phyloP scores from a whole-genome alignment of 164 flowering plant species.

The Chimonanthus praecox region DNA sequence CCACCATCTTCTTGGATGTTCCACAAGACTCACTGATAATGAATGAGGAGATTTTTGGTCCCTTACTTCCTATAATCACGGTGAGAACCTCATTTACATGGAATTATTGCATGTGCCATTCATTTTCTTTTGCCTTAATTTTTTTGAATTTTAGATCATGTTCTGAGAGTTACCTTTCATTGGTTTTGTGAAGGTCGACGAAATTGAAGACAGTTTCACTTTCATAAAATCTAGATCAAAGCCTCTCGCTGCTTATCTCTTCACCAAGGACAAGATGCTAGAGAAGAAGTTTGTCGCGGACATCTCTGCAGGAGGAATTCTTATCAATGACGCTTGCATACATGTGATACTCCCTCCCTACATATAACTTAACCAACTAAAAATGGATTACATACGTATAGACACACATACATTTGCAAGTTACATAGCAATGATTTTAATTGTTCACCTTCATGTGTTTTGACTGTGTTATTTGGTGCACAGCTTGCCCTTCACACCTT shows the following conservation, averaged over 20 bases:
- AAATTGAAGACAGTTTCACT: slow-evolving; percentile 61
- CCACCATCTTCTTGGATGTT: slow-evolving; percentile 79
- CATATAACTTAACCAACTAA: not conserved
- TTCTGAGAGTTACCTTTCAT: not conserved
- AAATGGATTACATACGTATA: slow-evolving; percentile 1
- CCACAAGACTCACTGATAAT: slow-evolving; percentile 79
- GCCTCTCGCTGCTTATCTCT: slow-evolving; percentile 94
- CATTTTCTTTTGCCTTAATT: not conserved
- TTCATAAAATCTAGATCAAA: slow-evolving; percentile 59
- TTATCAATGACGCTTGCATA: slow-evolving; percentile 64
- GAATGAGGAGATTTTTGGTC: slow-evolving; percentile 95
- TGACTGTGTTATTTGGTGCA: slow-evolving; percentile 26
- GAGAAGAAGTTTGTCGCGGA: slow-evolving; percentile 53
- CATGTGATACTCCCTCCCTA: slow-evolving; percentile 47
- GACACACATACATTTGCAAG: not conserved
- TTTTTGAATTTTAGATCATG: not conserved
- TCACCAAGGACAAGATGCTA: slow-evolving; percentile 67
- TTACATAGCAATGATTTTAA: slow-evolving; percentile 18
- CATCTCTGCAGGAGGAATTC: slow-evolving; percentile 74
- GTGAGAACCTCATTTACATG: slow-evolving; percentile 28
- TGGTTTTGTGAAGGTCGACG: slow-evolving; percentile 51
- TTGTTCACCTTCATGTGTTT: slow-evolving; percentile 7
- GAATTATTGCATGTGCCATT: not conserved
- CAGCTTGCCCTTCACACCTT: slow-evolving; percentile 53
- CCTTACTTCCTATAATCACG: slow-evolving; percentile 79